Evolutionary conservation across 2,329 filamentous ascomycete genomes (phyloP).

Genomic region (Botrytis paeoniae): DNA sequence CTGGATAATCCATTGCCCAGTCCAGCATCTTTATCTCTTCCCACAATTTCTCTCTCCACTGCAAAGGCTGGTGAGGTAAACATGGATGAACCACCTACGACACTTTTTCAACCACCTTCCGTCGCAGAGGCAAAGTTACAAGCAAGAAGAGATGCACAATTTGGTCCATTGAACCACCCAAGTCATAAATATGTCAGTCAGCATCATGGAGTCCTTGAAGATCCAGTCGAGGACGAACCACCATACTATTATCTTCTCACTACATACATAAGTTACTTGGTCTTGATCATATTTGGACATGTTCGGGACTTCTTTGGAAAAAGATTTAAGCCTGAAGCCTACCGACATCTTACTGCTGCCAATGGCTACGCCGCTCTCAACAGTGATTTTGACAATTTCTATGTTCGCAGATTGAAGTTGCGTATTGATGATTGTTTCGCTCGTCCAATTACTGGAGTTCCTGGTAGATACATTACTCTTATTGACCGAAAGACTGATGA

Average conservation of each 20-base stretch:
- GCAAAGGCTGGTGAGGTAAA: conserved; percentile 73
- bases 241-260: conserved; percentile 96
- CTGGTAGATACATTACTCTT: conserved; percentile 88
- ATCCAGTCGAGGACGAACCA: conserved; percentile 89
- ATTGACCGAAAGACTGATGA: conserved; percentile 88
- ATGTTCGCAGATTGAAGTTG: conserved; percentile 86
- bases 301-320: conserved; percentile 98
- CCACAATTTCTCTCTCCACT: conserved; percentile 88
- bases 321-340: conserved; percentile 79
- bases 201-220: conserved; percentile 73
- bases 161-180: conserved; percentile 77
- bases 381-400: conserved; percentile 98
- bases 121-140: conserved; percentile 76
- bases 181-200: conserved; percentile 87
- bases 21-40: conserved; percentile 72
- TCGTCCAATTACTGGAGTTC: conserved; percentile 86
- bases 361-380: conserved; percentile 95
- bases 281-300: conserved; percentile 93
- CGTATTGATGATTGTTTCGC: conserved; percentile 97
- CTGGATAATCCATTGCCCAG: conserved; percentile 54
- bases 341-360: conserved; percentile 74
- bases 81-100: conserved; percentile 71
- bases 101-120: conserved; percentile 82
- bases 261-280: conserved; percentile 96
- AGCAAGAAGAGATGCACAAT: conserved; percentile 81